Evolutionary conservation across 2,329 filamentous ascomycete species (phyloP), one percentile per base, ranked within the genome.

Genomic region (Hirsutella thompsonii): DNA sequence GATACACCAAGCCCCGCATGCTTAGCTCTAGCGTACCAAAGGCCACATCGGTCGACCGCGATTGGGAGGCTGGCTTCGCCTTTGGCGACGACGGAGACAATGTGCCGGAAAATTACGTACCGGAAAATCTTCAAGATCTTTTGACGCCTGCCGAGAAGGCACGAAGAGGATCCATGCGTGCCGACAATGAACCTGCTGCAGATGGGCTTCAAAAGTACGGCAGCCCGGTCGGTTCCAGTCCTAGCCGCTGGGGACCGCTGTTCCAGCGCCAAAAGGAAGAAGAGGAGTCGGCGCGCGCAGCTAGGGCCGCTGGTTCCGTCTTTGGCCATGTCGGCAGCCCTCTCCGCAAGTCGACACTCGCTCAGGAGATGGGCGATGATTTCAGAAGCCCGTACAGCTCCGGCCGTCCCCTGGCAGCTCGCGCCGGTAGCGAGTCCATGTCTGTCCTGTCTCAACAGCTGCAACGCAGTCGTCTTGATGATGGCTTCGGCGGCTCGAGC

Each of bases 41-140:
- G 65, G 77, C 52, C 61, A 71, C 68, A 62, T 79, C 55, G 61
- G 79, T 75, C 20, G 76, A 81, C 48, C 68, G 69, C 42, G 77
- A 81, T 50, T 81, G 77, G 77, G 74, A 79, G 38, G 59, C 69
- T 42, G 70, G 74, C 42, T 92, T 93, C 53, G 75, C 81, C 23
- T 90, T 92, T 50, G 54, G 68, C 52, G 86, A 94, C 58, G 89
- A 94, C 54, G 88, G 94, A 33, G 61, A 63, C 42, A 61, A 60
- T 32, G 49, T 57, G 5, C 61, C 61, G 20, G 61, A 63, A 40
- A 64, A 63, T 37, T 85, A 92, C 52, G 70, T 96, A 9, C 92
- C 90, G 0, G 83, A 75, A 45, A 73, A 77, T 43, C 62, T 81
- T 29, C 76, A 79, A 50, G 78, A 82, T 45, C 65, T 83, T 13